Conservation (phyloP, 768 basidiomycete genomes). For the Xerocomellus dryophilus region DNA sequence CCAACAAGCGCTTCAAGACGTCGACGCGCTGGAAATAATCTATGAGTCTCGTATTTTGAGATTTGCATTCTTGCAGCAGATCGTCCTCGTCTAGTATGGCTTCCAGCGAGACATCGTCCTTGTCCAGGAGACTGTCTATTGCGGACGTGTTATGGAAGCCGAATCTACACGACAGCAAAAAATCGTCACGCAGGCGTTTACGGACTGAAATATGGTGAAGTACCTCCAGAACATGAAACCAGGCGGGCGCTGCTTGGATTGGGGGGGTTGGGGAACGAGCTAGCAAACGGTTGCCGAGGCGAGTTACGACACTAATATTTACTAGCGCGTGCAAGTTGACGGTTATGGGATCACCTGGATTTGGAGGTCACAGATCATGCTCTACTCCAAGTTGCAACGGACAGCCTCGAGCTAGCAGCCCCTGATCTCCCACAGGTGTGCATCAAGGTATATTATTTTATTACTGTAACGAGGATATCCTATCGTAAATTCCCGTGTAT, state of each 20-base stretch:
- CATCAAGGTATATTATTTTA: constrained; percentile 27
- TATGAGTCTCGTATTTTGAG: constrained; percentile 85
- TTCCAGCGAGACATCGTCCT: constrained; percentile 86
- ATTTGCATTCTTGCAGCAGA: constrained; percentile 91
- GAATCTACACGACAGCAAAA: constrained; percentile 52
- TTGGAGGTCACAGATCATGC: constrained; percentile 20
- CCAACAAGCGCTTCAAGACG: constrained; percentile 74
- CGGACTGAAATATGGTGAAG: constrained; percentile 1
- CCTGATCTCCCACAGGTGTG: constrained; percentile 7
- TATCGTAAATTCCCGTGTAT: constrained; percentile 26
- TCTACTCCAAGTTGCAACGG: background rate
- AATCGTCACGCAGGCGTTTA: background rate
- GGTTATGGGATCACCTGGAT: constrained; percentile 25
- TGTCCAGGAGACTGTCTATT: constrained; percentile 87
- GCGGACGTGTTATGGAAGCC: constrained; percentile 86
- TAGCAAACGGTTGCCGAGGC: constrained; percentile 11
- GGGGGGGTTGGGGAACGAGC: constrained; percentile 8
- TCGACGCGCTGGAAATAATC: constrained; percentile 84
- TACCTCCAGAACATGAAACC: constrained; percentile 50
- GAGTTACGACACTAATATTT: constrained; percentile 22
- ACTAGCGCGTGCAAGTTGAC: background rate
- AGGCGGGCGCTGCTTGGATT: constrained; percentile 20
- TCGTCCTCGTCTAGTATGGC: constrained; percentile 93
- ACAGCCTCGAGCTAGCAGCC: background rate
- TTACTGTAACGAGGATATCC: constrained; percentile 17